phyloP scores from a whole-genome alignment of 1,284 basidiomycete genomes.

The Cryptococcus depauperatus region DNA sequence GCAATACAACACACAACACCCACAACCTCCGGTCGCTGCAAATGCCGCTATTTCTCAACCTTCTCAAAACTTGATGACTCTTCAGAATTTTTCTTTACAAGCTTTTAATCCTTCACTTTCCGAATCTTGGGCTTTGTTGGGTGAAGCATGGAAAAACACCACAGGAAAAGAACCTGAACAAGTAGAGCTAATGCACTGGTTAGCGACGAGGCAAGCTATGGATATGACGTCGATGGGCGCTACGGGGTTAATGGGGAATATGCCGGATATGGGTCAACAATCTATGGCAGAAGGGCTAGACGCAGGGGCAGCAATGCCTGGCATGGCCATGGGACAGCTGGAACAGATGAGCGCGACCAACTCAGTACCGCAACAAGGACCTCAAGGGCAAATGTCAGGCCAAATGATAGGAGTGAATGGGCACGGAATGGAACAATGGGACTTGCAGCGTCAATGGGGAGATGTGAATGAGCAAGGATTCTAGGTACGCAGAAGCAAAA shows the following conservation, averaged over 20 bases:
- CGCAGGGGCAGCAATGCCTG: no score
- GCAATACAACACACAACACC: neutral
- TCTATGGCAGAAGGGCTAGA: no score
- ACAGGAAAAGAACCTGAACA: slow-evolving; percentile 34
- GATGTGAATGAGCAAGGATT: no score
- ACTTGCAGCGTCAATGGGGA: no score
- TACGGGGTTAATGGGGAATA: neutral
- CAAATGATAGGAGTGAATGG: no score
- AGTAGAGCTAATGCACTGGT: slow-evolving; percentile 37
- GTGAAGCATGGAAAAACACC: slow-evolving; percentile 28
- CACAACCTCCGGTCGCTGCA: neutral
- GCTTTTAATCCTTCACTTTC: slow-evolving; percentile 33
- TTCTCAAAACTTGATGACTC: slow-evolving; percentile 1
- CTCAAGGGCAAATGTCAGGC: no score
- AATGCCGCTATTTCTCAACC: neutral
- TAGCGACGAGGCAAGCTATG: slow-evolving; percentile 13
- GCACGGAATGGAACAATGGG: no score
- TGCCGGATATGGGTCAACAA: no score
- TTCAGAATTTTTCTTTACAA: slow-evolving; percentile 27
- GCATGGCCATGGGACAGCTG: no score
- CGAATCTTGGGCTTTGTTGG: slow-evolving; percentile 28
- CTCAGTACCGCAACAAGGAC: no score
- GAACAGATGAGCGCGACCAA: no score
- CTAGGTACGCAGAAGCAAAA: no score
- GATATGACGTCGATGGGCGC: neutral